Evolutionary conservation across 345 rosid genomes (phyloP), one percentile per base, ranked within the genome.

Genomic region (Populus alba): DNA sequence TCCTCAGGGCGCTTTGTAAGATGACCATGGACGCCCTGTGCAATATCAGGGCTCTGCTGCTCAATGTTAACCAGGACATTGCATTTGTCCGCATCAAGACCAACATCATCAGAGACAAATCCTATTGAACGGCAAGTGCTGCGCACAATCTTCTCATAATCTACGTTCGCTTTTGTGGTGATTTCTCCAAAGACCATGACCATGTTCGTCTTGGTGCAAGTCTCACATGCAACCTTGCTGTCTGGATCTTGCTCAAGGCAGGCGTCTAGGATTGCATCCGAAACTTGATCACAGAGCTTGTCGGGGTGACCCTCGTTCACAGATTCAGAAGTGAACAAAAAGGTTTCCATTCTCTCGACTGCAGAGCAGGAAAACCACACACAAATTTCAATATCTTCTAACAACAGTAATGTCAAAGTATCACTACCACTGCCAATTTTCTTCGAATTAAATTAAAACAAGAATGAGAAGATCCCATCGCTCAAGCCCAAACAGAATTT

Each of bases 11-110:
- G 33, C 75, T 77, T 77, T 55, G 75, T 70, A n/a, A 77, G 80
- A 62, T 70, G 80, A 31, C 79, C 79, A 38, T 77, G 79, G 73
- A 77, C 79, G 10, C 79, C 79, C 67, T 77, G 79, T 27, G 74
- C 79, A 69, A 77, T 69, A 25, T 77, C 79, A 68, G 79, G 79
- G 49, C 79, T 77, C 72, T 77, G 79, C 68, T 77, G 79, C 79
- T 77, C 79, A 11, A 77, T 77, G 22, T 57, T 68, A 27, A 77
- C 74, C 22, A 69, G 31, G 39, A 77, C 79, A 29, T 68, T 69
- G 67, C 79, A 77, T 39, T 69, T 77, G 43, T 77, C 79, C 39
- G 79, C 79, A 77, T 57, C 79, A 69, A 77, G 79, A 77, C 79
- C 79, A 15, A 77, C 79, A 69, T 77, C 79, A 77, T 55, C 79